Percentiles rank a stretch among this genome's conserved stretches.
phyloP scores from a whole-genome alignment of 2,329 filamentous ascomycete genomes.

The Grosmannia serpens region DNA sequence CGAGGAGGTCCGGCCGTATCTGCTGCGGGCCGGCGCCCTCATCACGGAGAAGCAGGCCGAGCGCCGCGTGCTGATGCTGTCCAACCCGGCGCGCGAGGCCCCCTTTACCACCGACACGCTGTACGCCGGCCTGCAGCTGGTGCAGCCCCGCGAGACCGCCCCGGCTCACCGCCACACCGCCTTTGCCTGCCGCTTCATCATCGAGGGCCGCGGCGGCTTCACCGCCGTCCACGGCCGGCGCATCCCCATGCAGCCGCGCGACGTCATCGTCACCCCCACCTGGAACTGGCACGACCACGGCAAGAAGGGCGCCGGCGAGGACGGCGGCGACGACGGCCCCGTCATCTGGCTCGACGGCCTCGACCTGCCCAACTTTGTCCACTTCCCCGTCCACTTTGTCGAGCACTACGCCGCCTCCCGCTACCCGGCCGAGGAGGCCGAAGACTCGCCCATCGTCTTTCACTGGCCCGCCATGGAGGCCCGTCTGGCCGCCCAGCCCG shows the following conservation, averaged over 20 bases:
- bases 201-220: conserved; percentile 41
- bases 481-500: conserved; percentile 22
- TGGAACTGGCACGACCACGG: conserved; percentile 48
- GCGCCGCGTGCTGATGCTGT: conserved; percentile 25
- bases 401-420: conserved; percentile 31
- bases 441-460: conserved; percentile 31
- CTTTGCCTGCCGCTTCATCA: conserved; percentile 43
- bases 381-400: conserved; percentile 41
- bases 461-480: conserved; percentile 35
- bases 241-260: conserved; percentile 36
- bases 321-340: conserved; percentile 19
- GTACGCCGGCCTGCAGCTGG: conserved; percentile 42
- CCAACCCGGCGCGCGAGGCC: conserved; percentile 25
- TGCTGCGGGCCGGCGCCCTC: conserved; percentile 21
- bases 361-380: conserved; percentile 36
- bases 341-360: conserved; percentile 48
- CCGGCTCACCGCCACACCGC: conserved; percentile 40
- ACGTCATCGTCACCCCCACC: conserved; percentile 42
- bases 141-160: conserved; percentile 40
- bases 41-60: conserved; percentile 24
- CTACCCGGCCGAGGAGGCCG: conserved; percentile 26
- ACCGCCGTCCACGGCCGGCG: conserved; percentile 40
- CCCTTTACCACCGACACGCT: conserved; percentile 44
- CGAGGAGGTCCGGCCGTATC: conserved; percentile 19
- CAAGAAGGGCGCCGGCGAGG: conserved; percentile 30